phyloP scores from a whole-genome alignment of 2,329 filamentous ascomycete species.

The Alternaria burnsii region DNA sequence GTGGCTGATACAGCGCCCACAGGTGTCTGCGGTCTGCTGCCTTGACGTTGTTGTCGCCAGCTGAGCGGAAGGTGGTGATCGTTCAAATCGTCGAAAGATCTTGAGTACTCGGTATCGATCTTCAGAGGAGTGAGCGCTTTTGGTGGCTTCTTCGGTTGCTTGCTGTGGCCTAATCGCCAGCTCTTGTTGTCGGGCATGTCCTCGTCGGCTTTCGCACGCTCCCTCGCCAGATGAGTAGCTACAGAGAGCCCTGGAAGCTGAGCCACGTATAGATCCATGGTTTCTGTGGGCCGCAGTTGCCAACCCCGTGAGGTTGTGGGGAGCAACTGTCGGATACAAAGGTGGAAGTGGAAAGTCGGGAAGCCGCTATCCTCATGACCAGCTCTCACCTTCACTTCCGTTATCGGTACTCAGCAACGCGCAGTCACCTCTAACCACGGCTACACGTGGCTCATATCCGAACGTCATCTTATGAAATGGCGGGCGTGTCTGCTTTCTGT shows the following conservation, averaged over 20 bases:
- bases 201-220: constrained; percentile 5
- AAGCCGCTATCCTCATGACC: background rate
- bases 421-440: background rate
- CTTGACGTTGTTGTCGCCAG: constrained; percentile 37
- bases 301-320: background rate
- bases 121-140: constrained; percentile 23
- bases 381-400: constrained; percentile 8
- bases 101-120: constrained; percentile 10
- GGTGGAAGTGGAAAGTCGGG: background rate
- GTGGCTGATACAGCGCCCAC: constrained; percentile 15
- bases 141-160: constrained; percentile 26
- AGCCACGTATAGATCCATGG: constrained; percentile 15
- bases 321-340: background rate
- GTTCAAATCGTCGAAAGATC: constrained; percentile 19
- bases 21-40: constrained; percentile 35
- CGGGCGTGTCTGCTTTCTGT: background rate
- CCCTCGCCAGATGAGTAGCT: constrained; percentile 10
- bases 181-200: constrained; percentile 33
- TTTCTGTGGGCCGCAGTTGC: constrained; percentile 6
- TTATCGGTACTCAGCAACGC: background rate
- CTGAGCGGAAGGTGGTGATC: constrained; percentile 27
- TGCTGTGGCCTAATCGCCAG: constrained; percentile 35
- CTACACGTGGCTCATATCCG: background rate
- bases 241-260: constrained; percentile 13
- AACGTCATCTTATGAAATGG: background rate